Evolutionary conservation across 257 asterid genomes (phyloP).

Genomic region (Mitragyna speciosa): DNA sequence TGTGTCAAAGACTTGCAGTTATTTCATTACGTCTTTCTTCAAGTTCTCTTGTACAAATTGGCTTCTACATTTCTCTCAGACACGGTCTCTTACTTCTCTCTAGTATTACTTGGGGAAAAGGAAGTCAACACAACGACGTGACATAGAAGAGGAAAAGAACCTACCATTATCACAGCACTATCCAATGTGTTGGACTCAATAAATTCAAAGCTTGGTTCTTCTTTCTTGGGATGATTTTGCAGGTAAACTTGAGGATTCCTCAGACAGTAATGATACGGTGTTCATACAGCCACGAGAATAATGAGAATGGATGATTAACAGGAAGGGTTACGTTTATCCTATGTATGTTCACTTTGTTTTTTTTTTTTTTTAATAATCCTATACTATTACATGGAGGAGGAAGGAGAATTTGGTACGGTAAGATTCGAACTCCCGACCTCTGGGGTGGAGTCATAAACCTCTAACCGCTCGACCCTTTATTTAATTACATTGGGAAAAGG

Average conservation of each 20-base stretch:
- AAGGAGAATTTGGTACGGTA: no score
- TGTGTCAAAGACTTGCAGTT: neutral
- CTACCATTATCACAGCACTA: no score
- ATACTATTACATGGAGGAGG: no score
- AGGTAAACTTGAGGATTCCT: neutral
- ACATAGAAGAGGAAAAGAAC: neutral
- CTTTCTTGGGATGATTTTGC: neutral
- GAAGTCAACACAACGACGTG: neutral
- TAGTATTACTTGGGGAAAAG: neutral
- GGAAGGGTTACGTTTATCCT: neutral
- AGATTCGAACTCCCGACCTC: no score
- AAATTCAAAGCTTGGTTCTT: neutral
- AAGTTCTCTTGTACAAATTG: neutral
- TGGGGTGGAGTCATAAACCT: no score
- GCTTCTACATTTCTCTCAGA: neutral
- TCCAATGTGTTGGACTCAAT: neutral
- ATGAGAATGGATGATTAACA: neutral
- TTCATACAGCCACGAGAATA: neutral
- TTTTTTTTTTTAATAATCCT: no score
- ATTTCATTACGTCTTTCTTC: neutral
- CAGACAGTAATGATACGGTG: neutral
- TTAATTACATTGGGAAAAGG: no score
- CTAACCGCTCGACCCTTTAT: no score
- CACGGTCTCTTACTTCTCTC: neutral
- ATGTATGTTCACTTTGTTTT: neutral